Evolutionary conservation across 176 grass and related monocot species (phyloP).

Genomic region (Bonia amplexicaulis): DNA sequence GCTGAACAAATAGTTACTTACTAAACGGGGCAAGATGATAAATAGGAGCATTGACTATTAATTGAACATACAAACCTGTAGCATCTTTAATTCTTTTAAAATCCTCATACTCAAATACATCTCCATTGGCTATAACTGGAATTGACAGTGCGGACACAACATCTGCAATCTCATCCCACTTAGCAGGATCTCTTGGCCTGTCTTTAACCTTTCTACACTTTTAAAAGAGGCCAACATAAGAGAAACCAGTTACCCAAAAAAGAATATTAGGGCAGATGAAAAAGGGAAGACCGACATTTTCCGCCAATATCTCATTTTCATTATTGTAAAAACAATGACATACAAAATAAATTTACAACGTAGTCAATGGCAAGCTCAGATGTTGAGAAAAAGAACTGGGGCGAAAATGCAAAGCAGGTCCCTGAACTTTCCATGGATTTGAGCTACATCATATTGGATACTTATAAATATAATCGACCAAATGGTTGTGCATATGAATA

Average conservation of each 20-base stretch:
- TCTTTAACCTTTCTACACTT: conserved; percentile 85
- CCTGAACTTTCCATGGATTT: not conserved
- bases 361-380: not conserved
- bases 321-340: not conserved
- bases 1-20: not conserved
- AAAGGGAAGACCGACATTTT: not conserved
- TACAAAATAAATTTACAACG: not conserved
- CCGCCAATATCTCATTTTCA: not conserved
- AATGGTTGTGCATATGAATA: not conserved
- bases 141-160: conserved; percentile 84
- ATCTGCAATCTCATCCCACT: conserved; percentile 93
- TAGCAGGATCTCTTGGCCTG: conserved; percentile 87
- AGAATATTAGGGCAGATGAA: not conserved
- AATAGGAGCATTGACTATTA: conserved; percentile 13
- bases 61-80: conserved; percentile 52
- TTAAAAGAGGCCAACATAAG: not conserved
- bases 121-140: conserved; percentile 97
- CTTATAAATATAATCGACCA: not conserved
- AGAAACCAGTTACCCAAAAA: not conserved
- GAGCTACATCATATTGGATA: not conserved
- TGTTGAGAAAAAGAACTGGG: not conserved
- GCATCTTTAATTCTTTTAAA: conserved; percentile 73
- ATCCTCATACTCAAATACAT: conserved; percentile 95
- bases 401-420: not conserved
- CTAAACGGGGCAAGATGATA: not conserved